These are phyloP conservation scores for Trichosporon sp. DNA, from an alignment of 1,284 basidiomycete species.

Conservation along the genomic window DNA sequence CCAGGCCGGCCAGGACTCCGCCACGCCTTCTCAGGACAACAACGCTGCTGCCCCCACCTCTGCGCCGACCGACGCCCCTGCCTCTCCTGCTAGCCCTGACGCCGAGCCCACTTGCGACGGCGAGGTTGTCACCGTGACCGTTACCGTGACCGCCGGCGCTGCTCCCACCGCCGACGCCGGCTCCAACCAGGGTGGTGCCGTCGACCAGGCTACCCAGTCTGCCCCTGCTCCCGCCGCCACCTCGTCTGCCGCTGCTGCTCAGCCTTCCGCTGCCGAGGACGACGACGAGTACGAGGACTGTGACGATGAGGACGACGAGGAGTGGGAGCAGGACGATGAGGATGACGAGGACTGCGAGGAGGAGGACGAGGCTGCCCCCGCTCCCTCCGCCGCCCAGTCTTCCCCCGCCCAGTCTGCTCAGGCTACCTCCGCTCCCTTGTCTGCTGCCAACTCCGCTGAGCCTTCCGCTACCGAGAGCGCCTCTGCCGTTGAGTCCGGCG, in stretches of 20 bases:
- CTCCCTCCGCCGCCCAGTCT: neutral
- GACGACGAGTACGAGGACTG: conserved; percentile 6
- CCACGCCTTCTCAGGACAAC: neutral
- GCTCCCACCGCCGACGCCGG: conserved; percentile 13
- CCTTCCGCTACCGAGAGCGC: conserved; percentile 12
- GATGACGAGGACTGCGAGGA: conserved; percentile 14
- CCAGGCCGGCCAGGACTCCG: conserved; percentile 3
- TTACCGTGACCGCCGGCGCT: conserved; percentile 15
- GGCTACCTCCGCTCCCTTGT: neutral
- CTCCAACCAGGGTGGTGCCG: neutral
- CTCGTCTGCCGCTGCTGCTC: neutral
- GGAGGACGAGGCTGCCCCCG: neutral
- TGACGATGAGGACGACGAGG: neutral
- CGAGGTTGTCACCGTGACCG: conserved; percentile 19
- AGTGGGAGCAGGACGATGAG: neutral
- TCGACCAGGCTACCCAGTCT: neutral
- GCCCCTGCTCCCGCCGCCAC: neutral
- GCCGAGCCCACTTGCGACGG: conserved; percentile 16
- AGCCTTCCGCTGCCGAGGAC: neutral
- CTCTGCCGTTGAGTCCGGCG: conserved; percentile 12
- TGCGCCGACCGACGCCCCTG: conserved; percentile 5
- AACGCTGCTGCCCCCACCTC: conserved; percentile 6
- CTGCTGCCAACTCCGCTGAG: conserved; percentile 1
- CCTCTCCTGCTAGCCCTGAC: conserved; percentile 2
- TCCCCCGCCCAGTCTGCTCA: neutral